Conservation (phyloP, 495 filamentous ascomycete species). For the Wilcoxina mikolae region DNA sequence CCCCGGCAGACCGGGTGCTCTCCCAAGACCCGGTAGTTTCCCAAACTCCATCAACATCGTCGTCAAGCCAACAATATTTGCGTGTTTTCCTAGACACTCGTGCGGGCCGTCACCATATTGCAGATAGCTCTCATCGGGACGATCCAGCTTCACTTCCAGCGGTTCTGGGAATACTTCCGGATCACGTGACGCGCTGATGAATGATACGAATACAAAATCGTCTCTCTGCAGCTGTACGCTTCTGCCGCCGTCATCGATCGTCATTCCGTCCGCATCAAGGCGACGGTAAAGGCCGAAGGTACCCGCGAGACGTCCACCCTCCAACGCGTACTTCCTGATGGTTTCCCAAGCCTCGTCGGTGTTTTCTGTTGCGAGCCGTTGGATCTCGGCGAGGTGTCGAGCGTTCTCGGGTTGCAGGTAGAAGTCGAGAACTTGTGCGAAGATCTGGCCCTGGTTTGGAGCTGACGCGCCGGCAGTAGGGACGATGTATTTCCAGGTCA, state of each 20-base stretch:
- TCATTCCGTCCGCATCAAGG: slow-evolving; percentile 15
- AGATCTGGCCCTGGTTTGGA: slow-evolving; percentile 57
- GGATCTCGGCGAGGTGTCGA: slow-evolving; percentile 37
- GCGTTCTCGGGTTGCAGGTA: slow-evolving; percentile 41
- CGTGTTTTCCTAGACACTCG: slow-evolving; percentile 41
- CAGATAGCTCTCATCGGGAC: slow-evolving; percentile 54
- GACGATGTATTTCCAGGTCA: slow-evolving; percentile 59
- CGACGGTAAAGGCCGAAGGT: slow-evolving; percentile 29
- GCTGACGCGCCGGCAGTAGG: slow-evolving; percentile 47
- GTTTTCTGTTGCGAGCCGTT: slow-evolving; percentile 30
- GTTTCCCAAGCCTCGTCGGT: slow-evolving; percentile 21
- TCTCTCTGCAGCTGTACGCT: slow-evolving; percentile 25
- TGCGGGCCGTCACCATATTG: slow-evolving; percentile 45
- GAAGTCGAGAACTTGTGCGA: slow-evolving; percentile 67
- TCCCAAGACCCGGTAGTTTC: slow-evolving; percentile 45
- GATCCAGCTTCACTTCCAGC: slow-evolving; percentile 46
- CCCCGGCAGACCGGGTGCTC: slow-evolving; percentile 53
- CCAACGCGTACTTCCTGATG: slow-evolving; percentile 36
- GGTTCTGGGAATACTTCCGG: slow-evolving; percentile 53
- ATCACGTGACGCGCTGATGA: slow-evolving; percentile 49
- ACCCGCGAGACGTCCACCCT: slow-evolving; percentile 38
- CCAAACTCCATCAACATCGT: slow-evolving; percentile 42
- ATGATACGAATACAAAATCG: slow-evolving; percentile 37
- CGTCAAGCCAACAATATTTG: slow-evolving; percentile 47
- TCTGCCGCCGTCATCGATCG: slow-evolving; percentile 9